Evolutionary conservation across 345 rosid species (phyloP).

Genomic region (Combretum micranthum): DNA sequence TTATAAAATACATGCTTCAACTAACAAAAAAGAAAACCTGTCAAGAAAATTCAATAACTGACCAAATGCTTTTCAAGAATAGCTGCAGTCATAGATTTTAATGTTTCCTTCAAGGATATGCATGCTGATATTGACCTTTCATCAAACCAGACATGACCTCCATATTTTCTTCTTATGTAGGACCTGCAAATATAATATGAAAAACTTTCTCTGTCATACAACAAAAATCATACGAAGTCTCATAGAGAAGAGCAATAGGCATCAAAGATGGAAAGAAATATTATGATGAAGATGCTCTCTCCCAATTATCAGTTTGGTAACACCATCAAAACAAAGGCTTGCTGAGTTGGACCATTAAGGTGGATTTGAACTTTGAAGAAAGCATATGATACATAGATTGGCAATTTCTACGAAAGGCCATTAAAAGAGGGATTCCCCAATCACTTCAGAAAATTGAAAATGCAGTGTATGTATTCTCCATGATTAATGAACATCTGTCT

Average conservation of each 20-base stretch:
- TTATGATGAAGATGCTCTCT: too few relatives aligned
- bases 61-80: slow-evolving; percentile 57
- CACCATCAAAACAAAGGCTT: too few relatives aligned
- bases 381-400: too few relatives aligned
- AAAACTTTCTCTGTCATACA: not conserved
- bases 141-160: slow-evolving; percentile 51
- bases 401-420: too few relatives aligned
- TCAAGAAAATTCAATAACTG: slow-evolving; percentile 13
- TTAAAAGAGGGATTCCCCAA: too few relatives aligned
- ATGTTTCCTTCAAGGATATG: slow-evolving; percentile 61
- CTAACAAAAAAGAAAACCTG: not conserved
- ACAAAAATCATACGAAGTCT: not conserved
- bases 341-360: too few relatives aligned
- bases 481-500: too few relatives aligned
- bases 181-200: slow-evolving; percentile 30
- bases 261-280: too few relatives aligned
- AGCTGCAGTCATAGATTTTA: slow-evolving; percentile 45
- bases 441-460: too few relatives aligned
- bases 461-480: too few relatives aligned
- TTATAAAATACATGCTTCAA: not conserved
- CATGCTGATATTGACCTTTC: slow-evolving; percentile 26
- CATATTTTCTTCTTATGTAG: slow-evolving; percentile 49
- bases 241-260: not conserved
- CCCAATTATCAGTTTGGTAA: too few relatives aligned
- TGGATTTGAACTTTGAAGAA: too few relatives aligned